These are phyloP conservation scores for Fusarium cicatricum DNA, from an alignment of 2,329 filamentous ascomycete genomes.

Conservation along the genomic window DNA sequence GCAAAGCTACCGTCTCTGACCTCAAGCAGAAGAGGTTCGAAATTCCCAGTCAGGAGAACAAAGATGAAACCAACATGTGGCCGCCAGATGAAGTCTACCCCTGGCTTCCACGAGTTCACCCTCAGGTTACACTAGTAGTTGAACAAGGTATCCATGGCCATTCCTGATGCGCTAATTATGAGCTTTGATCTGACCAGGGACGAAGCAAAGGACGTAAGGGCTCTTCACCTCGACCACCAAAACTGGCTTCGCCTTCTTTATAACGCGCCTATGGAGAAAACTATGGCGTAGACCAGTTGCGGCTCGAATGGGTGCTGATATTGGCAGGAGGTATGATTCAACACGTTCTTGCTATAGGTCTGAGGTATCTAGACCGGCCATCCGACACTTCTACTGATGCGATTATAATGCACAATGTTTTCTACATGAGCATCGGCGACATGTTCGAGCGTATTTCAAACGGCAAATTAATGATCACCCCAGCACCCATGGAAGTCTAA, in stretches of 20 bases:
- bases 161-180: neutral
- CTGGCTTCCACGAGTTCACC: neutral
- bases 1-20: neutral
- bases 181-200: neutral
- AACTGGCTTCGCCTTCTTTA: neutral
- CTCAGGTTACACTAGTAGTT: neutral
- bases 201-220: neutral
- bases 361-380: neutral
- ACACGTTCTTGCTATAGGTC: neutral
- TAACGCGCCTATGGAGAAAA: neutral
- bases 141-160: neutral
- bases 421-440: slow-evolving; percentile 1
- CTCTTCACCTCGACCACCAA: neutral
- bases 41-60: neutral
- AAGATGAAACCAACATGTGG: neutral
- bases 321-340: neutral
- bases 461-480: neutral
- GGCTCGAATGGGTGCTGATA: neutral
- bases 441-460: slow-evolving; percentile 1
- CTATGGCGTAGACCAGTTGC: neutral
- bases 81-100: neutral
- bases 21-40: neutral
- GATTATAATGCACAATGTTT: neutral
- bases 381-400: neutral
- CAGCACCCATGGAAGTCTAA: neutral